Evolutionary conservation across 164 flowering plant genomes (phyloP).

Genomic region (grape (Vitis vinifera)): ASM3070453v1 NC_081813.1:1952501-1953000

Average conservation of each 20-base stretch:
- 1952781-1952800: too few species aligned
- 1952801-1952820: too few species aligned
- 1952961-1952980: neutral
- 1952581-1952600: conserved; percentile 56
- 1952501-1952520: neutral
- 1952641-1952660: conserved; percentile 31
- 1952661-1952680: neutral
- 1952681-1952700: neutral
- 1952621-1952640: conserved; percentile 66
- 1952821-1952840: too few species aligned
- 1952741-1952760: too few species aligned
- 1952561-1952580: conserved; percentile 54
- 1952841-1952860: too few species aligned
- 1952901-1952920: too few species aligned
- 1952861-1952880: too few species aligned
- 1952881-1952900: too few species aligned
- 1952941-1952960: neutral
- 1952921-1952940: too few species aligned
- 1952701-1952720: too few species aligned
- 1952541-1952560: conserved; percentile 54
- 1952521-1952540: conserved; percentile 41
- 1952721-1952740: too few species aligned
- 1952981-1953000: neutral
- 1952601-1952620: conserved; percentile 77
- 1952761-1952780: too few species aligned